Conservation (phyloP, 305 asterid genomes). For the Fraxinus albicans region DNA sequence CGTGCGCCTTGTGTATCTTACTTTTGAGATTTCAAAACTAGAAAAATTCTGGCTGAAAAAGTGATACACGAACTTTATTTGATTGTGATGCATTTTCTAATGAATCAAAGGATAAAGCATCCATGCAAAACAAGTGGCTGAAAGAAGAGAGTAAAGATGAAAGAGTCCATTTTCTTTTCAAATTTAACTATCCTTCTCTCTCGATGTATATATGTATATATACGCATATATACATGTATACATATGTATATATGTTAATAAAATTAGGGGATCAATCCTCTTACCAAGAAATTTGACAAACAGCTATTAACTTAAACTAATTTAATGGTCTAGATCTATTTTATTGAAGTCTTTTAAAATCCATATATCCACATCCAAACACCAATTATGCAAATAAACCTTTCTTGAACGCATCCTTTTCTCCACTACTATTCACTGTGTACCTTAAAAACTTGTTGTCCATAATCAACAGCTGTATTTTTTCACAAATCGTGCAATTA, state of each 20-base stretch:
- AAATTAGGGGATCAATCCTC: neutral
- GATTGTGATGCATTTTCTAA: neutral
- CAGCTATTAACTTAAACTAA: neutral
- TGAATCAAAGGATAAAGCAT: neutral
- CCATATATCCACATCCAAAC: neutral
- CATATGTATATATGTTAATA: neutral
- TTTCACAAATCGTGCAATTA: neutral
- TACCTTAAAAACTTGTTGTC: neutral
- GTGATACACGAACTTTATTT: neutral
- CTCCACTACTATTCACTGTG: neutral
- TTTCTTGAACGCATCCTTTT: neutral
- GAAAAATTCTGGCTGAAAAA: neutral
- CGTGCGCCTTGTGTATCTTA: neutral
- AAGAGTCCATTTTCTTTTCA: neutral
- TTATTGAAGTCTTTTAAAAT: neutral
- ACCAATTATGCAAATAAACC: neutral
- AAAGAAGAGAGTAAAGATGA: neutral
- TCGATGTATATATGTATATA: neutral
- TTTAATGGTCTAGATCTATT: neutral
- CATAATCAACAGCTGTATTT: neutral
- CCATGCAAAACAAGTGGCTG: neutral
- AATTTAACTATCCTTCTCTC: neutral
- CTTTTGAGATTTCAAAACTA: neutral
- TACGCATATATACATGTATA: no score
- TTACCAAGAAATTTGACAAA: neutral